These are phyloP conservation scores for Penicillium cataractarum DNA, from an alignment of 495 filamentous ascomycete species.

Conservation along the genomic window DNA sequence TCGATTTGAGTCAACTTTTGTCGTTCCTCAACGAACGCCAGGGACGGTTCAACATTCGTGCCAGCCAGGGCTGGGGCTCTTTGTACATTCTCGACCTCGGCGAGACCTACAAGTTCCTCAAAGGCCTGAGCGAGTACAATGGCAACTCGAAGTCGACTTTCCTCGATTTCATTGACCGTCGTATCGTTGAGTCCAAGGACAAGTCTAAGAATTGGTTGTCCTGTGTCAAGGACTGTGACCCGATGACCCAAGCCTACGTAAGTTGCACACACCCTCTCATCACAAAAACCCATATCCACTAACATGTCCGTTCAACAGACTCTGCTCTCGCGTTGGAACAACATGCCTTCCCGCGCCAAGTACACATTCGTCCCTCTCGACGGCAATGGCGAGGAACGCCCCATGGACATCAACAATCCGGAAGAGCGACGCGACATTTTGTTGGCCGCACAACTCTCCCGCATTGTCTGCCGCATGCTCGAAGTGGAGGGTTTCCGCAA, in stretches of 20 bases:
- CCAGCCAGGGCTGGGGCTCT: conserved; percentile 49
- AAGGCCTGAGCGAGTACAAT: conserved; percentile 49
- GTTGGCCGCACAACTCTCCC: conserved; percentile 50
- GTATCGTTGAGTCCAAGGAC: conserved; percentile 52
- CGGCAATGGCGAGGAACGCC: conserved; percentile 35
- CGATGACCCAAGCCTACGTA: conserved; percentile 48
- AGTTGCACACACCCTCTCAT: conserved; percentile 20
- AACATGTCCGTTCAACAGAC: conserved; percentile 34
- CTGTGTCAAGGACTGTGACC: conserved; percentile 51
- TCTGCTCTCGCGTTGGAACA: conserved; percentile 53
- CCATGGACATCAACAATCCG: conserved; percentile 46
- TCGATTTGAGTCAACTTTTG: conserved; percentile 46
- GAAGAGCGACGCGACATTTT: conserved; percentile 49
- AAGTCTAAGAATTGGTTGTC: conserved; percentile 54
- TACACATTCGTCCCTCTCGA: conserved; percentile 49
- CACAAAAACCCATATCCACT: not conserved
- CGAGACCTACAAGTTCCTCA: conserved; percentile 49
- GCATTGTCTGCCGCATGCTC: conserved; percentile 54
- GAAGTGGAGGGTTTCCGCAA: conserved; percentile 56
- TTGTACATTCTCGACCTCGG: conserved; percentile 50
- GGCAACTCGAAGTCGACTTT: conserved; percentile 51
- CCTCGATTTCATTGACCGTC: conserved; percentile 51
- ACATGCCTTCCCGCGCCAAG: conserved; percentile 54
- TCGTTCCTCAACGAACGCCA: conserved; percentile 47
- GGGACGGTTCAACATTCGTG: conserved; percentile 53